Percentiles rank a stretch among this genome's conserved stretches.
These are phyloP conservation scores for Oxyria digyna DNA, from an alignment of 148 eudicot species.

Conservation along the genomic window DNA sequence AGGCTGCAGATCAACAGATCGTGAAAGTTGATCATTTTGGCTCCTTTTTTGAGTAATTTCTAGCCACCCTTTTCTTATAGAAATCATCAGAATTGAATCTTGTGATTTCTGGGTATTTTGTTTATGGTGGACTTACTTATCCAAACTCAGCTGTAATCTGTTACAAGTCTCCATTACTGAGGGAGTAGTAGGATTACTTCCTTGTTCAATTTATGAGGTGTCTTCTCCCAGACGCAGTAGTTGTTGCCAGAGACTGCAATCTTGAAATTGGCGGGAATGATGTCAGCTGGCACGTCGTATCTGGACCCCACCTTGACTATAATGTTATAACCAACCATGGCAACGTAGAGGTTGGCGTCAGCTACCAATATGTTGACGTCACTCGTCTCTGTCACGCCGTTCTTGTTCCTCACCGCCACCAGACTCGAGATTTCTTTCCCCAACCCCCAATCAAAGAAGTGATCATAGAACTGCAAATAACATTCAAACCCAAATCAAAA, in stretches of 20 bases:
- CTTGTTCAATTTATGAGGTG: background rate
- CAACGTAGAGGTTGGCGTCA: slow-evolving; percentile 5
- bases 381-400: slow-evolving; percentile 2
- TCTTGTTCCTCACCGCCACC: slow-evolving; percentile 7
- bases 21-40: background rate
- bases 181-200: background rate
- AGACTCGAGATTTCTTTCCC: background rate
- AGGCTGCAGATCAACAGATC: slow-evolving; percentile 12
- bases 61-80: background rate
- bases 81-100: background rate
- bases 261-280: slow-evolving; percentile 1
- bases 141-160: background rate
- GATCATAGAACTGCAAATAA: slow-evolving; percentile 9
- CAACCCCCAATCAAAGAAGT: slow-evolving; percentile 12
- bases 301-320: slow-evolving; percentile 9
- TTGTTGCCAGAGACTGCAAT: slow-evolving; percentile 5
- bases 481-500: background rate
- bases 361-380: slow-evolving; percentile 6
- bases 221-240: slow-evolving; percentile 10
- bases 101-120: slow-evolving; percentile 4
- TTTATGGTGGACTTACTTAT: background rate
- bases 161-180: background rate
- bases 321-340: background rate
- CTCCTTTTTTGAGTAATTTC: background rate
- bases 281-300: background rate